Evolutionary conservation across 495 filamentous ascomycete species (phyloP).

Genomic region (Geoglossum glabrum): DNA sequence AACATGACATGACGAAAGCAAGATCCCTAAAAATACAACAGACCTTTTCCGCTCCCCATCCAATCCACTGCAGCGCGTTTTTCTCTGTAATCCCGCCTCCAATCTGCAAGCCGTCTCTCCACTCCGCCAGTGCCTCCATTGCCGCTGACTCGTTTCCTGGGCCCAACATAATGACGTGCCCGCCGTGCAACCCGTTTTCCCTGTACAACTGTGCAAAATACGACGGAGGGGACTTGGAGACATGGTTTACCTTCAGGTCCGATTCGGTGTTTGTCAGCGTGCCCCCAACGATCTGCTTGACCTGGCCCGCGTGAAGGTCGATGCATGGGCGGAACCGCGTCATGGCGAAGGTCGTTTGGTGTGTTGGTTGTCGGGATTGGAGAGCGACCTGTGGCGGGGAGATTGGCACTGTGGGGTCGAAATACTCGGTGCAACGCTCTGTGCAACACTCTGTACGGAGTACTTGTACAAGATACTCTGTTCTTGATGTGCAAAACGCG

Average conservation of each 20-base stretch:
- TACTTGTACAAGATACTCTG: too few relatives aligned
- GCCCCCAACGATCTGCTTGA: slow-evolving; percentile 96
- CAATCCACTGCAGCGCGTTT: slow-evolving; percentile 76
- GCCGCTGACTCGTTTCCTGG: slow-evolving; percentile 69
- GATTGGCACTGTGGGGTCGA: neutral
- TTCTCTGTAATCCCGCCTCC: slow-evolving; percentile 75
- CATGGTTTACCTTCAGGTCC: slow-evolving; percentile 72
- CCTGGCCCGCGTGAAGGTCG: slow-evolving; percentile 83
- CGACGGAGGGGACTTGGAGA: slow-evolving; percentile 59
- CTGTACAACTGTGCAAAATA: slow-evolving; percentile 68
- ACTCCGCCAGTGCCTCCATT: slow-evolving; percentile 47
- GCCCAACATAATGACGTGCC: slow-evolving; percentile 90
- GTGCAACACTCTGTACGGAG: too few relatives aligned
- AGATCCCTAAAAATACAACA: slow-evolving; percentile 7
- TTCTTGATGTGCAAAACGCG: too few relatives aligned
- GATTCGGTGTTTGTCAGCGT: slow-evolving; percentile 48
- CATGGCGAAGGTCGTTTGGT: slow-evolving; percentile 32
- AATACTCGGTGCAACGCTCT: too few relatives aligned
- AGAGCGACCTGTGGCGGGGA: neutral
- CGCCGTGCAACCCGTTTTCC: slow-evolving; percentile 49
- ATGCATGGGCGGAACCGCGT: slow-evolving; percentile 92
- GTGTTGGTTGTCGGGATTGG: neutral
- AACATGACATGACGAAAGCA: neutral
- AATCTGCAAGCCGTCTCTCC: slow-evolving; percentile 63
- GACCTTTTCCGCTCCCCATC: slow-evolving; percentile 78